Conservation (phyloP, 495 filamentous ascomycete genomes). For the Neurospora cerealis region DNA sequence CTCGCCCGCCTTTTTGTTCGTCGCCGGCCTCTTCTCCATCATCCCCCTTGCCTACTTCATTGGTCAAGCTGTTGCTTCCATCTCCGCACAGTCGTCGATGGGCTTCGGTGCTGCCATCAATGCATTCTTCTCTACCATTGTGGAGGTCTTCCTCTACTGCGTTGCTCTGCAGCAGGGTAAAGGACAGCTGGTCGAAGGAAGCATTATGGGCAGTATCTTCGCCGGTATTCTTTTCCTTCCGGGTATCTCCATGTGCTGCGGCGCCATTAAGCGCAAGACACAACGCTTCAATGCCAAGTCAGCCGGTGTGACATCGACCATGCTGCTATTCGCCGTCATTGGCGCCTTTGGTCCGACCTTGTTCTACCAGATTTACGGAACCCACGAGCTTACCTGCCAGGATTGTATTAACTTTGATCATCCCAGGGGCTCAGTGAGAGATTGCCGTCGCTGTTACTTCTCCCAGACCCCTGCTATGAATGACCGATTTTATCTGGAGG, state of each 20-base stretch:
- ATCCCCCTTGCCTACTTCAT: constrained; percentile 99
- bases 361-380: constrained; percentile 99
- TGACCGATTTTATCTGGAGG: constrained; percentile 78
- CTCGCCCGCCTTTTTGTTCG: constrained; percentile 74
- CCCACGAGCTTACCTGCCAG: constrained; percentile 87
- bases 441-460: constrained; percentile 92
- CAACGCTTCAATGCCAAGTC: constrained; percentile 98
- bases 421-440: constrained; percentile 30
- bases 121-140: constrained; percentile 97
- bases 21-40: constrained; percentile 75
- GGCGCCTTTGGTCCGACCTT: constrained; percentile 94
- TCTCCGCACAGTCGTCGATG: constrained; percentile 99
- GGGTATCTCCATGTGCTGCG: constrained; percentile 98
- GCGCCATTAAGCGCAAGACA: constrained; percentile 94
- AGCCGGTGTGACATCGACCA: constrained; percentile 94
- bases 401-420: constrained; percentile 50
- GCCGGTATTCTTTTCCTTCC: constrained; percentile 93
- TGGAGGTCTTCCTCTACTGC: constrained; percentile 97
- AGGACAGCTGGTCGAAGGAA: constrained; percentile 85
- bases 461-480: constrained; percentile 76
- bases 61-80: constrained; percentile 97
- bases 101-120: constrained; percentile 97
- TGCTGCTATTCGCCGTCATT: constrained; percentile 94
- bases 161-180: constrained; percentile 91
- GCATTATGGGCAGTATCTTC: constrained; percentile 95